Evolutionary conservation across 257 asterid species (phyloP).

Genomic region (Jasminum sambac): DNA sequence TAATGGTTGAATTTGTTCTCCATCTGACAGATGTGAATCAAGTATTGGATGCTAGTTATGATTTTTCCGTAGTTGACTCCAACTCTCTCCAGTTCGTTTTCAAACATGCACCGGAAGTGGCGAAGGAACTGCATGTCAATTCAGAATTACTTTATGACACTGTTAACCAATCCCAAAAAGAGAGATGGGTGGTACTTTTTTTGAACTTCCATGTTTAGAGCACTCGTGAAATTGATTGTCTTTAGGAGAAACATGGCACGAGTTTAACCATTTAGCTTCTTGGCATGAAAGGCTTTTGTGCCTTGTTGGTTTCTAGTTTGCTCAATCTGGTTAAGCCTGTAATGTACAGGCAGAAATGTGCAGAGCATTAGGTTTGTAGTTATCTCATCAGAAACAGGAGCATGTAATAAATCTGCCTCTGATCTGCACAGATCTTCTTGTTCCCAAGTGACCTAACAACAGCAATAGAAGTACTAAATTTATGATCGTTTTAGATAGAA

Average conservation of each 20-base stretch:
- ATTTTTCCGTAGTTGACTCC: slow-evolving; percentile 87
- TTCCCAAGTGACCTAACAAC: slow-evolving; percentile 2
- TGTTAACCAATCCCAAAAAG: slow-evolving; percentile 46
- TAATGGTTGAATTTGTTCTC: slow-evolving; percentile 12
- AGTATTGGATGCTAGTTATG: slow-evolving; percentile 63
- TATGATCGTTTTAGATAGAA: slow-evolving; percentile 16
- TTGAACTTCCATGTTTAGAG: slow-evolving; percentile 12
- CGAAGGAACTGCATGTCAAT: slow-evolving; percentile 54
- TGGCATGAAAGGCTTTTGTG: not conserved
- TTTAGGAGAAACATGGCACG: not conserved
- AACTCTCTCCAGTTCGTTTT: slow-evolving; percentile 85
- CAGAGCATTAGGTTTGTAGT: not conserved
- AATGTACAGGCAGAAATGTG: not conserved
- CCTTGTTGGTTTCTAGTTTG: not conserved
- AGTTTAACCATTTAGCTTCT: not conserved
- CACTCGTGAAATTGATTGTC: slow-evolving; percentile 4
- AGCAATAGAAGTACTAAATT: not conserved
- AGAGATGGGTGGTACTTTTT: slow-evolving; percentile 77
- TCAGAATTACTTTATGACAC: slow-evolving; percentile 53
- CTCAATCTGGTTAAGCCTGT: not conserved
- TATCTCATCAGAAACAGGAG: not conserved
- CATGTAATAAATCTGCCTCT: not conserved
- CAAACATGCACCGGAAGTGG: slow-evolving; percentile 79
- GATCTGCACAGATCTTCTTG: not conserved
- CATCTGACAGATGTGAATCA: slow-evolving; percentile 62